A percentile compares a stretch with the other conserved stretches of the same genome.
Evolutionary conservation across 805 yeast genomes (phyloP).

Genomic region (Limtongia smithiae): DNA sequence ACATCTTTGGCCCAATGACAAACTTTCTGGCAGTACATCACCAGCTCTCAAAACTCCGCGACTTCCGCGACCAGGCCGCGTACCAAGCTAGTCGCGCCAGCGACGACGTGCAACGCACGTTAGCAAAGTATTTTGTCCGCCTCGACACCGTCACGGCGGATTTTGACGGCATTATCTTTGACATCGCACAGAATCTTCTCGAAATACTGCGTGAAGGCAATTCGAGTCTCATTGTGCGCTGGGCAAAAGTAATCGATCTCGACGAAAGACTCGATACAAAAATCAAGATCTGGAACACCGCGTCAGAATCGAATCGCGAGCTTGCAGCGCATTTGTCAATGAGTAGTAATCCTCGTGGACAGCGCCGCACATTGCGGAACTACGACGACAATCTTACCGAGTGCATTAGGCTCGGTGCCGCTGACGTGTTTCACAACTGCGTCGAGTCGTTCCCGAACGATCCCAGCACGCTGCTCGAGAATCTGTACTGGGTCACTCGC

Average conservation of each 20-base stretch:
- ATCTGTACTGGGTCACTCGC: conserved; percentile 78
- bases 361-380: conserved; percentile 12
- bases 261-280: conserved; percentile 79
- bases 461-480: conserved; percentile 59
- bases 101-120: conserved; percentile 64
- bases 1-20: conserved; percentile 40
- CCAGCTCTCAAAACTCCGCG: conserved; percentile 64
- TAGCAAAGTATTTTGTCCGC: conserved; percentile 48
- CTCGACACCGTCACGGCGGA: conserved; percentile 48
- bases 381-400: conserved; percentile 24
- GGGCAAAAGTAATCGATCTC: conserved; percentile 71
- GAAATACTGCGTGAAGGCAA: conserved; percentile 73
- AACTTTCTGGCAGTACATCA: conserved; percentile 66
- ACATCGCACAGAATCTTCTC: conserved; percentile 63
- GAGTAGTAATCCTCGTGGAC: conserved; percentile 6
- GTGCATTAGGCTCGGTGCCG: conserved; percentile 43
- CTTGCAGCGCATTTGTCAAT: conserved; percentile 16
- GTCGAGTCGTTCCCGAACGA: conserved; percentile 48
- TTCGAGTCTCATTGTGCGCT: conserved; percentile 59
- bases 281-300: conserved; percentile 32
- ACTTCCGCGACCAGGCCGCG: conserved; percentile 71
- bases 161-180: conserved; percentile 61
- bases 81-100: conserved; percentile 46
- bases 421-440: conserved; percentile 65
- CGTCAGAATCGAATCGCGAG: conserved; percentile 15